Base-by-base conservation (phyloP, 768 basidiomycete species). In the Macrolepiota fuliginosa region DNA sequence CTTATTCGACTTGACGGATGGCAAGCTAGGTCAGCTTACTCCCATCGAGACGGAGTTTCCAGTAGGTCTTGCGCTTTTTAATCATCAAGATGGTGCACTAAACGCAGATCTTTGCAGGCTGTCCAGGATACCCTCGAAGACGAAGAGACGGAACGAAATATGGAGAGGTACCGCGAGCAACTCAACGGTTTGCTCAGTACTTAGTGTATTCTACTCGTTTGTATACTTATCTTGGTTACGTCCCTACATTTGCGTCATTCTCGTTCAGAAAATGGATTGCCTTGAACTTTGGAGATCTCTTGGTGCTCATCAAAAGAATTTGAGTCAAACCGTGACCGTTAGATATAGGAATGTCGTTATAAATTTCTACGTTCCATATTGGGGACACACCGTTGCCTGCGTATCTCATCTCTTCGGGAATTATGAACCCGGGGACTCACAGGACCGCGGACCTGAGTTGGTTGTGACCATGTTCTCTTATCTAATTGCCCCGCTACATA, bases 1-100 rank as follows among this genome's bases (percentile, higher is more conserved):
- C 13, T 72, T 99, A 40, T 98, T 90, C 67, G 95, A 98, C 60
- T 81, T 99, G 62, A 99, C 97, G 9, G 88, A 98, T 64, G 97
- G 96, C 57, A 96, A 96, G 75, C 80, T 97, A n/a, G 95, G 95
- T 5, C 84, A 90, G 70, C 91, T 86, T 47, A 92, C 92, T 12
- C 72, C 83, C 25, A 92, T 89, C 54, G 82, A 82, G 39, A 84
- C 80, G 35, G 89, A 88, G 54, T 70, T 91, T 65, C 94, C 93
- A 40, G 94, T 96, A 73, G 70, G 91, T 79, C 54, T 1, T 40
- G 1, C 61, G 12, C 37, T 32, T 29, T 64, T 49, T 58, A 47
- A 64, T 25, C 47, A 25, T 49, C 63, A 58, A 32, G 13, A 42
- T 64, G 13, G n/a, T 22, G 57, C 57, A 53, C 64, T 54, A 29